Conservation (phyloP, 192 early-diverging fungal genomes). For the Diversispora epigaea region DNA sequence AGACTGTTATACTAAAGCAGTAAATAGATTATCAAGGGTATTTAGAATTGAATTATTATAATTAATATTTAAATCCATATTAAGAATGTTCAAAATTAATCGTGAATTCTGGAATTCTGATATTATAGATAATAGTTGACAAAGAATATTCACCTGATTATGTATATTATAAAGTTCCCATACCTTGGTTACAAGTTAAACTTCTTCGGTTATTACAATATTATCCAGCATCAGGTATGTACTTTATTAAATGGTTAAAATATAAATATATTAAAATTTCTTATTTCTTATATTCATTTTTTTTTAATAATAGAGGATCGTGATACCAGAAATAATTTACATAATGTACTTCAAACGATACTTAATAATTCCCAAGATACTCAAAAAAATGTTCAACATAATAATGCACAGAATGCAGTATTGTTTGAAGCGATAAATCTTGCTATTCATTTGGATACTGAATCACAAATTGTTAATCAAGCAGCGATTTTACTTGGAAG, state of each 20-base stretch:
- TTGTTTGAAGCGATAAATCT: conserved; percentile 97
- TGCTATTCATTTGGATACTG: conserved; percentile 88
- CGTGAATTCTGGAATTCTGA: not conserved
- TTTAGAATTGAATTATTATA: not conserved
- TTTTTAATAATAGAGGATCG: conserved; percentile 46
- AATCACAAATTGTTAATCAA: conserved; percentile 84
- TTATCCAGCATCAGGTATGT: conserved; percentile 81
- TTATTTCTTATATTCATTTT: not conserved
- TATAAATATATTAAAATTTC: not conserved
- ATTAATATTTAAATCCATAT: not conserved
- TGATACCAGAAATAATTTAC: conserved; percentile 59
- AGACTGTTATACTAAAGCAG: conserved; percentile 73
- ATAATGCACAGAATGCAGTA: conserved; percentile 97
- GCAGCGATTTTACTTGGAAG: conserved; percentile 78
- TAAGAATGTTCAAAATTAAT: conserved; percentile 10
- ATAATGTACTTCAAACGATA: conserved; percentile 78
- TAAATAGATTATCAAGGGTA: conserved; percentile 78
- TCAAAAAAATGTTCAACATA: conserved; percentile 95
- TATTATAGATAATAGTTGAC: conserved; percentile 75
- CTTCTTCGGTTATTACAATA: conserved; percentile 92
- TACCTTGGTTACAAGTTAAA: conserved; percentile 98
- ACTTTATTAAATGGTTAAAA: not conserved
- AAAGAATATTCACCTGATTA: conserved; percentile 82
- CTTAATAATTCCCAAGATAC: conserved; percentile 83
- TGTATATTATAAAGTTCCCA: conserved; percentile 96